phyloP scores from a whole-genome alignment of 805 yeast genomes.

The Suhomyces pyralidae region DNA sequence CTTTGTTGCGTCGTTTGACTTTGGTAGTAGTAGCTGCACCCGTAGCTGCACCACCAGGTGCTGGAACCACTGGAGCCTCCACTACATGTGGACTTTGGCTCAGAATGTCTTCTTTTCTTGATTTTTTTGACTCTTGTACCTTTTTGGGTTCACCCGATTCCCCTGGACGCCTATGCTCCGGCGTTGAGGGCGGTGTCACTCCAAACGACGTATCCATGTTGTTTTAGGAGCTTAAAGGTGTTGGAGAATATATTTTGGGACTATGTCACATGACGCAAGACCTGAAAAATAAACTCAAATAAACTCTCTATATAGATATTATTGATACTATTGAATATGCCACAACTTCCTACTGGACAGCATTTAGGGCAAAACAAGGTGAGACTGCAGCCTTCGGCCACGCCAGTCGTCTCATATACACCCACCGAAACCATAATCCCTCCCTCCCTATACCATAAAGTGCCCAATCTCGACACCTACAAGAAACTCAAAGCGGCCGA shows the following conservation, averaged over 20 bases:
- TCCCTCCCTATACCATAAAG: slow-evolving; percentile 30
- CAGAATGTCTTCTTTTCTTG: not conserved
- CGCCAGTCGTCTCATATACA: slow-evolving; percentile 39
- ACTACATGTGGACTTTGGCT: no score
- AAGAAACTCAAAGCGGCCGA: slow-evolving; percentile 78
- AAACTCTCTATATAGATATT: no score
- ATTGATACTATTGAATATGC: slow-evolving; percentile 9
- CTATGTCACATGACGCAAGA: not conserved
- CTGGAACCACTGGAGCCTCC: no score
- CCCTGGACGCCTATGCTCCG: not conserved
- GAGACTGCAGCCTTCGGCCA: slow-evolving; percentile 30
- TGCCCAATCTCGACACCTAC: slow-evolving; percentile 74
- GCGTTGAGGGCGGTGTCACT: not conserved
- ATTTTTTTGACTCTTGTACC: no score
- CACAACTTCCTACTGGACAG: slow-evolving; percentile 15
- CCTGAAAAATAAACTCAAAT: no score
- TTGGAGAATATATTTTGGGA: not conserved
- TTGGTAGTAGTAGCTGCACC: slow-evolving; percentile 5
- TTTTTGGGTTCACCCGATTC: not conserved
- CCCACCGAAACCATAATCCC: slow-evolving; percentile 44
- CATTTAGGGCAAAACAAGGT: slow-evolving; percentile 21
- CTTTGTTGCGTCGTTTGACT: slow-evolving; percentile 21
- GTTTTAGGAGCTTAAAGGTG: not conserved
- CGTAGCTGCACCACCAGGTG: no score
- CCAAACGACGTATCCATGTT: not conserved